Base-by-base conservation (phyloP, 1,284 basidiomycete genomes). In the Trametes polyzona region DNA sequence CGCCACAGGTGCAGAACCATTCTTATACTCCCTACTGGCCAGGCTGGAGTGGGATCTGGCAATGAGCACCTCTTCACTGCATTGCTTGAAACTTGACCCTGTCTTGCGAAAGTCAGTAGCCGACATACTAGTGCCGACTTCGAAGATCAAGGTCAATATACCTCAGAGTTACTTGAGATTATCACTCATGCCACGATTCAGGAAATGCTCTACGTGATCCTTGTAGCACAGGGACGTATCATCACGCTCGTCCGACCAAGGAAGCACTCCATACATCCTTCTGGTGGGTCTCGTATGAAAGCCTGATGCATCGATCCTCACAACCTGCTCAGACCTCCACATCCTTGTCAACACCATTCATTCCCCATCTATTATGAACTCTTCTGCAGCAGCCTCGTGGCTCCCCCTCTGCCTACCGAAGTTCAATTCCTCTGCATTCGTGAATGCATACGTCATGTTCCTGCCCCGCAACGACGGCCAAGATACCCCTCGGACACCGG, bases 321-420 rank as follows among this genome's bases (percentile, higher is more conserved):
- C 32, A 52, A 36, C 12, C 19, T 3, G 10, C 29, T 50, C 30
- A 92, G 94, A 96, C 67, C 83, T 96, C 29, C 93, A 96, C 67
- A 85, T 96, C 35, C 80, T 96, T 26, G 78, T 96, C 54, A 96
- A 95, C 69, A 94, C 88, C 58, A 78, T 91, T 58, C 74, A 93
- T 73, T 74, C 84, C 48, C 79, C 89, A 37, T 84, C 87, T 61
- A 80, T 92, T 67, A 75, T 81, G 69, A 83, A 88, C 74, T 80
- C 87, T 59, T 80, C 87, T 4, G 93, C 88, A 1, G 80, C 90
- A 6, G 88, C 95, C 19, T 91, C 91, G 4, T 99, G 95, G 93
- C 81, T 98, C 2, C 97, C 97, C 0, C 83, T 99, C 47, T 99
- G 96, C 70, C 82, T 99, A 10, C 96, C 97, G 0, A 95, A 95